These are phyloP conservation scores for Aquilaria yunnanensis DNA, from an alignment of 345 rosid genomes.

Conservation along the genomic window DNA sequence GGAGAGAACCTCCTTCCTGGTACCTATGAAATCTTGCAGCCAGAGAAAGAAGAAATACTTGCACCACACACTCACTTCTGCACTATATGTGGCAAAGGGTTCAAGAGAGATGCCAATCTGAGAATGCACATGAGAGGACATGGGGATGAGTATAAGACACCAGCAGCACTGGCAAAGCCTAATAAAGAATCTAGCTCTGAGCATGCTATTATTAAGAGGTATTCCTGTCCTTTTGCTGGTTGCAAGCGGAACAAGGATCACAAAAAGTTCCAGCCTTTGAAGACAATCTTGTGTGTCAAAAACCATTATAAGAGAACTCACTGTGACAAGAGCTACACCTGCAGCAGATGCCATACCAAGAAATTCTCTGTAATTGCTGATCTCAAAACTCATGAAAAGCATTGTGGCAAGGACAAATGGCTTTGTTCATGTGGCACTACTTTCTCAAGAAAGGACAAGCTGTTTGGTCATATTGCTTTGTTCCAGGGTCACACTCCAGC, in stretches of 20 bases:
- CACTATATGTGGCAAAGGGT: constrained; percentile 82
- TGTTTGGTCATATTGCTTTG: constrained; percentile 79
- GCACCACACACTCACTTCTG: constrained; percentile 95
- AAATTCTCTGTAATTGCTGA: constrained; percentile 86
- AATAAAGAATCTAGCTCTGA: constrained; percentile 54
- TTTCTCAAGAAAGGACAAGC: constrained; percentile 89
- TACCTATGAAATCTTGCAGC: constrained; percentile 75
- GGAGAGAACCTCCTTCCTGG: constrained; percentile 90
- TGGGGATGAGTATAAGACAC: constrained; percentile 86
- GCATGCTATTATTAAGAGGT: constrained; percentile 61
- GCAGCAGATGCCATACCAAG: constrained; percentile 85
- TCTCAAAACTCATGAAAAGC: constrained; percentile 91
- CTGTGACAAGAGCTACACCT: constrained; percentile 78
- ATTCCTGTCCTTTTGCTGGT: constrained; percentile 82
- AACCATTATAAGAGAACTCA: constrained; percentile 91
- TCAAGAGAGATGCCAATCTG: constrained; percentile 82
- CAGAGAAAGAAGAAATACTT: constrained; percentile 89
- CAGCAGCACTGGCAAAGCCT: constrained; percentile 85
- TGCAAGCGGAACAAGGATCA: constrained; percentile 95
- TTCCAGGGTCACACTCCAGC: constrained; percentile 96
- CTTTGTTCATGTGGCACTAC: constrained; percentile 92
- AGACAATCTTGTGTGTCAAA: constrained; percentile 76
- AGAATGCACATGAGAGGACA: constrained; percentile 98
- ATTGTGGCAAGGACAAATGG: constrained; percentile 90
- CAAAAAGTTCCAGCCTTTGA: constrained; percentile 85